Evolutionary conservation across 148 eudicot species (phyloP).

Genomic region (Vaccinium corymbosum): DNA sequence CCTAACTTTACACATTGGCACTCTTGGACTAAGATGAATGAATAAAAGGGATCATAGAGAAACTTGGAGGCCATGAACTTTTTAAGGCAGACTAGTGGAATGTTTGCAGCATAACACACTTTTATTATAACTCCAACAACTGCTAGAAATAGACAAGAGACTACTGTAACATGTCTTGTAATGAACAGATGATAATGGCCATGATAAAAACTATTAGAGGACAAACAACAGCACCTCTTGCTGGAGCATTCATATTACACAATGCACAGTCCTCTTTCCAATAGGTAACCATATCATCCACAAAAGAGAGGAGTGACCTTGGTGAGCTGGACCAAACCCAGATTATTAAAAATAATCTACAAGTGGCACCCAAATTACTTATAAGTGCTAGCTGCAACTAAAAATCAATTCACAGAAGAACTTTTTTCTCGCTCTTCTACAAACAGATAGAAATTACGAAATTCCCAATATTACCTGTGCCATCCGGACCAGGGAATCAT

Average conservation of each 20-base stretch:
- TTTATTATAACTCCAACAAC: neutral
- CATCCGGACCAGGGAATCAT: constrained; percentile 94
- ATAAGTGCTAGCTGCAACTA: neutral
- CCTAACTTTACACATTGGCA: neutral
- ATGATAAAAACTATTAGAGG: constrained; percentile 1
- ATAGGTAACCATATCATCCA: neutral
- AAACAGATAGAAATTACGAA: neutral
- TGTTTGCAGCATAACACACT: neutral
- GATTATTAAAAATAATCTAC: neutral
- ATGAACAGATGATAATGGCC: neutral
- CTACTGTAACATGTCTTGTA: neutral
- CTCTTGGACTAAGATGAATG: neutral
- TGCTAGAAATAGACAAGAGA: neutral
- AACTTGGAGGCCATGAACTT: neutral
- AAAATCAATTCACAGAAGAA: neutral
- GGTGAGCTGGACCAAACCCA: constrained; percentile 5
- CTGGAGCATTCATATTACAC: neutral
- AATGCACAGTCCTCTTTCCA: neutral
- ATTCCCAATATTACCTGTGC: constrained; percentile 69
- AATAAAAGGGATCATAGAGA: neutral
- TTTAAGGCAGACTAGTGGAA: neutral
- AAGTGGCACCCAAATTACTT: neutral
- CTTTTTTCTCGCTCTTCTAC: neutral
- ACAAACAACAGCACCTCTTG: neutral
- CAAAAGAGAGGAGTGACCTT: neutral